Evolutionary conservation across 2,329 filamentous ascomycete genomes (phyloP).

Genomic region (Aspergillus sergii): DNA sequence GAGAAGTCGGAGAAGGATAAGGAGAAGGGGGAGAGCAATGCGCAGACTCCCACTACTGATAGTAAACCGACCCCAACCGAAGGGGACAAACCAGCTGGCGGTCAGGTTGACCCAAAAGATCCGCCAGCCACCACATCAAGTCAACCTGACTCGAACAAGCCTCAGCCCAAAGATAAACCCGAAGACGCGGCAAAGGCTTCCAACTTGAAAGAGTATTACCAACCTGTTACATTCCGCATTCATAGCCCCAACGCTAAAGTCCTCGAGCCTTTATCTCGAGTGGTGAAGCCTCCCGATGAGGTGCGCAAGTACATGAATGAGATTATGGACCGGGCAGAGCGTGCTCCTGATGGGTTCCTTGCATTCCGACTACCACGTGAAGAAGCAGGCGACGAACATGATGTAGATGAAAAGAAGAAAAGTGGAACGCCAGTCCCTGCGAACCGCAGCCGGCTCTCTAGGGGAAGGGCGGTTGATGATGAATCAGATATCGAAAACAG

Average conservation of each 20-base stretch:
- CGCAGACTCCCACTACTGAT: slow-evolving; percentile 11
- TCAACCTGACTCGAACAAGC: slow-evolving; percentile 10
- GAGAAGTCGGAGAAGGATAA: slow-evolving; percentile 9
- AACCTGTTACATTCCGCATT: slow-evolving; percentile 60
- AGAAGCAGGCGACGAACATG: slow-evolving; percentile 30
- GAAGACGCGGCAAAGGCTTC: slow-evolving; percentile 20
- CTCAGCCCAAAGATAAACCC: slow-evolving; percentile 8
- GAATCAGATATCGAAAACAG: slow-evolving; percentile 18
- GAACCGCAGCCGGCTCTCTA: slow-evolving; percentile 28
- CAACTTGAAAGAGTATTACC: slow-evolving; percentile 50
- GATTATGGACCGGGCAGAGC: slow-evolving; percentile 58
- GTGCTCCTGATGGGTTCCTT: slow-evolving; percentile 58
- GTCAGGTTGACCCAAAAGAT: slow-evolving; percentile 7
- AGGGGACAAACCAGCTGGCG: slow-evolving; percentile 16
- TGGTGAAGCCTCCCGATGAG: slow-evolving; percentile 57
- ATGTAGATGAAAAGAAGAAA: slow-evolving; percentile 26
- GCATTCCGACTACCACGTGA: slow-evolving; percentile 58
- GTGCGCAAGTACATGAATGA: slow-evolving; percentile 59
- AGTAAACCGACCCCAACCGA: slow-evolving; percentile 13
- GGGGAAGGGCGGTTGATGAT: slow-evolving; percentile 17
- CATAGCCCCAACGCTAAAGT: slow-evolving; percentile 54
- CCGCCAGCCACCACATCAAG: slow-evolving; percentile 6
- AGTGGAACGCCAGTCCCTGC: slow-evolving; percentile 25
- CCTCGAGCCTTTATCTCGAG: slow-evolving; percentile 58
- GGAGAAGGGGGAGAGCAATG: slow-evolving; percentile 11